Percentiles rank a stretch among this genome's conserved stretches.
Evolutionary conservation across 345 rosid species (phyloP).

Genomic region (Salix dunnii): DNA sequence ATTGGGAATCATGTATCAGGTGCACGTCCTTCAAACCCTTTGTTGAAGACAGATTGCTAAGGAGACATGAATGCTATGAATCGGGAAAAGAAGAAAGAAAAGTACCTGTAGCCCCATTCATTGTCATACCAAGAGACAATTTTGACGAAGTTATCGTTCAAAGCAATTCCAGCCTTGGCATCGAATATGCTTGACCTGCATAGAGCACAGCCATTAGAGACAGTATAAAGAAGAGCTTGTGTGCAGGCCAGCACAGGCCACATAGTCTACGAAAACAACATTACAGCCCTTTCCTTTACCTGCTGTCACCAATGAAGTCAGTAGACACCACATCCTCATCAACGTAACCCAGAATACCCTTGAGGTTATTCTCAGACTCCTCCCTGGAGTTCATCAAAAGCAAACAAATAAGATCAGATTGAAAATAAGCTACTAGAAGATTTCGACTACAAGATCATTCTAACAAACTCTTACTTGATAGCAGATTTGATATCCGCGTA

Average conservation of each 20-base stretch:
- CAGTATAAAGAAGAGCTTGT: neutral
- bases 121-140: conserved; percentile 88
- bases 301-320: conserved; percentile 77
- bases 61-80: neutral
- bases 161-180: conserved; percentile 87
- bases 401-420: neutral
- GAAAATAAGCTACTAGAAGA: neutral
- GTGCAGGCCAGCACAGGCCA: neutral
- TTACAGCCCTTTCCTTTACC: conserved; percentile 26
- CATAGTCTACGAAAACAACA: neutral
- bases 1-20: neutral
- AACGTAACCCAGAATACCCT: conserved; percentile 79
- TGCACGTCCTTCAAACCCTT: neutral
- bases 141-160: conserved; percentile 65
- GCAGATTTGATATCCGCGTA: conserved; percentile 68
- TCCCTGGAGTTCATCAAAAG: conserved; percentile 34
- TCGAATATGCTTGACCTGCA: conserved; percentile 89
- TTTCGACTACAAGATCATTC: neutral
- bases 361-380: conserved; percentile 67
- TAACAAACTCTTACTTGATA: conserved; percentile 43
- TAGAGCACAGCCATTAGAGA: neutral
- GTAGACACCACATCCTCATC: conserved; percentile 90
- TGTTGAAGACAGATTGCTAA: neutral
- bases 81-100: neutral
- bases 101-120: conserved; percentile 89